Base-by-base conservation (phyloP, 352 stramenopile genomes). In the Phytophthora pluvialis region DNA sequence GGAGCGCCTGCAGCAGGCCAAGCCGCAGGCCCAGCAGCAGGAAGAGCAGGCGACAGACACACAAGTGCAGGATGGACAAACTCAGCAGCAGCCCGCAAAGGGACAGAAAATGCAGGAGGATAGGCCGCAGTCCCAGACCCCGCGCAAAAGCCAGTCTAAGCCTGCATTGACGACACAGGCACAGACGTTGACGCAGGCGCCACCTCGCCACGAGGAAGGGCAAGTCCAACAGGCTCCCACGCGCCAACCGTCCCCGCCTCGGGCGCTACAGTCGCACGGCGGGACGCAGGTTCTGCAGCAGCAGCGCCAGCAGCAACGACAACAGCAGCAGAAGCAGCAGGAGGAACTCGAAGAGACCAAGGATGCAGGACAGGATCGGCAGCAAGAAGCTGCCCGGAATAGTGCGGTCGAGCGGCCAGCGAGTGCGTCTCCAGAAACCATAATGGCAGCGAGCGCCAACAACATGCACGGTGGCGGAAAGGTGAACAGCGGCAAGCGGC, bases 1-100 rank as follows among this genome's bases (percentile, higher is more conserved):
- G 33, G 71, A 82, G 45, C 60, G 59, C 5, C 36, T 74, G 11
- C 31, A 75, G 44, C 67, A 69, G 13, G 39, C 61, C 26, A 70
- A 81, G 43, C 51, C 67, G 32, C 62, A 73, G 32, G 9, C 18
- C 8, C 60, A 76, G 40, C 44, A 55, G 6, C 47, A 44, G 21
- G 29, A 44, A n/a, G 26, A 45, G 26, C 49, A 64, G 36, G 16
- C 48, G 36, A 40, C 44, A 46, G 42, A 50, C 9, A 11, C 45
- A 12, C 31, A 53, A 21, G 16, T 57, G 8, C 65, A 71, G 18
- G 25, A 55, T 26, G 48, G 60, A 33, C 49, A 62, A 40, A 13
- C 48, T 28, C 54, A 60, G 42, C 12, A 18, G 40, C 43, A 45
- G 32, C 21, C 12, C 9, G 7, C 25, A 25, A 56, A 65, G 28